Conservation (phyloP, 257 asterid species). For the Echium plantagineum region DNA sequence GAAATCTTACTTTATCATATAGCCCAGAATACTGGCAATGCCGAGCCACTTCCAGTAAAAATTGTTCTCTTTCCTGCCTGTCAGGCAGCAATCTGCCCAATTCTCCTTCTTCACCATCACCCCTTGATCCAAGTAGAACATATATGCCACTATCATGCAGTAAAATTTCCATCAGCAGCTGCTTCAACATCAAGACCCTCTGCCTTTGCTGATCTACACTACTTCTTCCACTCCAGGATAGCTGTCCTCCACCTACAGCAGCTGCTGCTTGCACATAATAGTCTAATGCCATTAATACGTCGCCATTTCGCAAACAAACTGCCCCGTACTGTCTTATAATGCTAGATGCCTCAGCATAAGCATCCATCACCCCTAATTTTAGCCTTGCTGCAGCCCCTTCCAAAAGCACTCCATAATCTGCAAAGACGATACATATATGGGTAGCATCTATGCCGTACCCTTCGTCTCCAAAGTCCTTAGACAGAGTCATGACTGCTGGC, state of each 20-base stretch:
- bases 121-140: conserved; percentile 78
- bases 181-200: conserved; percentile 68
- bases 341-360: conserved; percentile 75
- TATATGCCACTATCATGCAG: conserved; percentile 68
- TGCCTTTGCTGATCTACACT: conserved; percentile 79
- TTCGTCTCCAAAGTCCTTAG: conserved; percentile 72
- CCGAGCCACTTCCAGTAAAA: conserved; percentile 82
- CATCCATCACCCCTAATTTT: conserved; percentile 77
- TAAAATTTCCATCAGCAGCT: conserved; percentile 72
- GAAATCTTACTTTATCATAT: conserved; percentile 63
- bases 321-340: conserved; percentile 86
- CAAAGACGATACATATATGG: conserved; percentile 67
- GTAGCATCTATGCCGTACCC: conserved; percentile 69
- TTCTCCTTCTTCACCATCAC: conserved; percentile 89
- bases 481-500: conserved; percentile 74
- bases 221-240: conserved; percentile 86
- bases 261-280: conserved; percentile 97
- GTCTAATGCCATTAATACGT: conserved; percentile 68
- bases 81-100: conserved; percentile 68
- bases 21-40: conserved; percentile 69
- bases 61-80: conserved; percentile 53
- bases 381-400: conserved; percentile 58
- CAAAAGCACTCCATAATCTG: conserved; percentile 65
- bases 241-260: conserved; percentile 83
- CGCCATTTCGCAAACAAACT: conserved; percentile 62